Base-by-base conservation (phyloP, 2,329 filamentous ascomycete genomes). In the Periconia macrospinosa region DNA sequence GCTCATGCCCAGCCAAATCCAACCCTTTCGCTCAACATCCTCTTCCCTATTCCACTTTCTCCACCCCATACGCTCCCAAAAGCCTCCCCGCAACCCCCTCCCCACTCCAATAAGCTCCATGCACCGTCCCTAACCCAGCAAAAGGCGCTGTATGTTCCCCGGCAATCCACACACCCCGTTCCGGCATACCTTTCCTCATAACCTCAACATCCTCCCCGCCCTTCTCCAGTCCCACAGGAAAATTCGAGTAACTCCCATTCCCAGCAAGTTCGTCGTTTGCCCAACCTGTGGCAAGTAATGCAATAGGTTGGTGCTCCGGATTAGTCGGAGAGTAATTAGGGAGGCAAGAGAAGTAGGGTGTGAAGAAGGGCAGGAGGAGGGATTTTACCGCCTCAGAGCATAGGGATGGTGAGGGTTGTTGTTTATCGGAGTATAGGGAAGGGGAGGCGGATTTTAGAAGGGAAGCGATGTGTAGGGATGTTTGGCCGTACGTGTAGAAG, bases 61-160 rank as follows among this genome's bases (percentile, higher is more conserved):
- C 45, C 17, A 65, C 35, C 68, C 87, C 62, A 59, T 65, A 87
- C 8, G 74, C 78, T 64, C 81, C 78, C 1, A 78, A 76, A 53
- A 92, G 83, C 67, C 86, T 83, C 70, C 79, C 82, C 1, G 83
- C 92, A 33, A 92, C 89, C 18, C 82, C 83, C 76, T 96, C 91
- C 1, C 92, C 92, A 70, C 89, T 91, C 91, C 91, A 96, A 72
- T 91, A 97, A 11, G 93, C 93, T 0, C 93, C 93, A 0, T 91
- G 95, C 13, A 88, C 89, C 5, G 92, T 97, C 0, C 92, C 93
- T 56, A 97, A 73, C 11, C 90, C 92, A 27, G 95, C 86, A 76
- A 96, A 96, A 5, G 92, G 92, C 50, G 91, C 88, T 19, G 91
- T 96, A 75, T 96, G 92, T 75, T 96, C 92, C 0, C 92, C 92